Evolutionary conservation across 1,139 yeast genomes (phyloP), one percentile per base, ranked within the genome.

Genomic region (Zygoascus sp.): DNA sequence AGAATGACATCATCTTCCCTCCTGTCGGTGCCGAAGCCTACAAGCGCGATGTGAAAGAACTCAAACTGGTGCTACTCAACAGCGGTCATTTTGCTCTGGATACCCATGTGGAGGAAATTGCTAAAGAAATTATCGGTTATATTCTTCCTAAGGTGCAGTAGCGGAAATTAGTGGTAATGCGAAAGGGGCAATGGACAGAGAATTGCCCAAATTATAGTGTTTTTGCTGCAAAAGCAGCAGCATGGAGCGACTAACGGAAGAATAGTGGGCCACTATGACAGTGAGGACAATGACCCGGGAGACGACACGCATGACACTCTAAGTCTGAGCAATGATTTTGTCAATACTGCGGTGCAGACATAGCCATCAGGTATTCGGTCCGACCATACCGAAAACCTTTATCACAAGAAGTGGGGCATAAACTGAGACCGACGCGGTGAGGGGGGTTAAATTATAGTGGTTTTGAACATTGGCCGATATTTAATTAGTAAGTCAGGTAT

Each of bases 41-140:
- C 53, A 62, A 58, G 50, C 60, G 60, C 50, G 74, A 73, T 51
- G 30, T 36, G 5, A 56, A 55, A 20, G 30, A 41, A 11, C 59
- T 59, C 32, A 57, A 63, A 35, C 56, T 63, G 11, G 59, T 56
- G 42, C 47, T 68, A 7, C 59, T 59, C 36, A 62, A 66, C 35
- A 63, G 67, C 9, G 76, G 76, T 7, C 77, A 73, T 53, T 72
- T 73, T 58, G 72, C 72, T 4, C 57, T 67, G 28, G 68, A 63
- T 46, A 59, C 64, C 37, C 67, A 67, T 44, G 60, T 59, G 5
- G 56, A 48, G 13, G 65, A 61, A 45, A 62, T 70, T 36, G 67
- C 72, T 5, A 39, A 54, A 3, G 60, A 57, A 19, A 59, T 65
- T 22, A 47, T 53, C 21, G 49, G 47, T 3, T 60, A 53, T 43